phyloP scores from a whole-genome alignment of 768 basidiomycete genomes.

The Suillus cothurnatus region DNA sequence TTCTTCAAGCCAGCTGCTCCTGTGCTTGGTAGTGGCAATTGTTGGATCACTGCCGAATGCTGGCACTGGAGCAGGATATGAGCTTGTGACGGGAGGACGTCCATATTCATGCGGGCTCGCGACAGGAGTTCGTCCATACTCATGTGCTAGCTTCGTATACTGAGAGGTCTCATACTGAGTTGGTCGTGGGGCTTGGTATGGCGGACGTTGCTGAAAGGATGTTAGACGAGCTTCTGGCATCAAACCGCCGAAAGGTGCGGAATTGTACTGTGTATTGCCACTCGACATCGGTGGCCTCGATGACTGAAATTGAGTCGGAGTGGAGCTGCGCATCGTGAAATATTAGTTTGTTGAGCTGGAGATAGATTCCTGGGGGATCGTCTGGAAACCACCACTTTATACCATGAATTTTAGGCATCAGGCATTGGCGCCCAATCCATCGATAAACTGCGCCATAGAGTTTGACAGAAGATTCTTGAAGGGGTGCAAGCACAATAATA shows the following conservation, averaged over 20 bases:
- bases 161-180: background rate
- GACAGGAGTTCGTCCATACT: background rate
- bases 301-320: background rate
- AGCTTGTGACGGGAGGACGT: background rate
- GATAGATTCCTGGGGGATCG: too few relatives aligned
- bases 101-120: background rate
- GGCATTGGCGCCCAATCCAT: conserved; percentile 3
- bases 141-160: background rate
- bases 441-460: background rate
- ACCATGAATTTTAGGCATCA: background rate
- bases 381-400: conserved; percentile 7
- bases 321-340: conserved; percentile 1
- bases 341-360: background rate
- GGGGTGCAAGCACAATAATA: background rate
- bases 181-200: background rate
- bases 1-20: conserved; percentile 1
- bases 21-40: background rate
- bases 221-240: background rate
- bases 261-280: background rate
- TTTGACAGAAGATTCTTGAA: background rate
- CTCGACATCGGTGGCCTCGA: background rate
- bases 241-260: background rate
- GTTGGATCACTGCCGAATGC: background rate
- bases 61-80: background rate
- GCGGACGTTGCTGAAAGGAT: background rate